Base-by-base conservation (phyloP, 495 filamentous ascomycete genomes). In the Xylaria nigripes region DNA sequence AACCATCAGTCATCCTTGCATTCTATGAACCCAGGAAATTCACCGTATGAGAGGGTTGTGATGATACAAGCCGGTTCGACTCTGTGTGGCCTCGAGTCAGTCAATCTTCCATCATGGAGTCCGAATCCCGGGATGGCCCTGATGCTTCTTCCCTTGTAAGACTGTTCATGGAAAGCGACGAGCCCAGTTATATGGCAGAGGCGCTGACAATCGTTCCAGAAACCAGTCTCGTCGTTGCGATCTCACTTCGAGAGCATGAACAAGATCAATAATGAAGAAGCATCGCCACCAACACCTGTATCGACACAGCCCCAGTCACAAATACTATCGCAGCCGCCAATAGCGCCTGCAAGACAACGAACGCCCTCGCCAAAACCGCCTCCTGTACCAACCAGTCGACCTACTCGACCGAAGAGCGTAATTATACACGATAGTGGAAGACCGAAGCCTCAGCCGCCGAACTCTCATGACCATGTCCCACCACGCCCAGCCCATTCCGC, bases 181-280 rank as follows among this genome's bases (percentile, higher is more conserved):
- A 6, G 8, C 24, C 24, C 13, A 3, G 41, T 44, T 36, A 22
- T 43, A 15, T 23, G n/a, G 3, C 30, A 41, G 22, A 36, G 22
- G 47, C 61, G 34, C 65, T 75, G 48, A 72, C 58, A 30, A 25
- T 27, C 62, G 21, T 32, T 21, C 30, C 54, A 81, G 78, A 78
- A 80, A 74, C 88, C 93, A 0, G 93, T 98, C 23, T 98, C 93
- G 40, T 95, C 92, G 43, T 75, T 97, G 29, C 80, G 89, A 45
- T 93, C 90, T 40, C 86, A 92, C 65, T 98, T 98, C 64, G 93
- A 98, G 75, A 86, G 86, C 53, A 83, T 95, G 67, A 79, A 84
- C 34, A 81, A 80, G 58, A 63, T 73, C n/a, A n/a, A n/a, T 48
- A 80, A 72, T 62, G 68, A 74, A 51, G 54, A 65, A 16, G 38